Evolutionary conservation across 345 rosid species (phyloP).

Genomic region (Excoecaria agallocha): DNA sequence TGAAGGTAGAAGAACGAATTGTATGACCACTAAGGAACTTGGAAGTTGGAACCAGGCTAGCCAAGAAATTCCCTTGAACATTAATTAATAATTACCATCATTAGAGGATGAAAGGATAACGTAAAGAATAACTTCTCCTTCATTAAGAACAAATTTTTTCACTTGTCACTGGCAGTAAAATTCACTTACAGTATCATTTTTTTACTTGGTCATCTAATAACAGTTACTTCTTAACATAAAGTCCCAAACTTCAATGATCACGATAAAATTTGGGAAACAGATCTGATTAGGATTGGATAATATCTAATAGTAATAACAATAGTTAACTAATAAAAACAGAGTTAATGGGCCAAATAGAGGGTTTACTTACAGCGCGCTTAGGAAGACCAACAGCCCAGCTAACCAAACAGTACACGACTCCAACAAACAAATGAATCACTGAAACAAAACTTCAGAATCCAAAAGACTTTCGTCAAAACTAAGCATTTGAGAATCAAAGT

Average conservation of each 20-base stretch:
- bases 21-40: too few relatives aligned
- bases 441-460: slow-evolving; percentile 69
- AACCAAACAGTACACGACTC: slow-evolving; percentile 79
- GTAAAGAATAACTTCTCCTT: too few relatives aligned
- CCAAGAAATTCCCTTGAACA: too few relatives aligned
- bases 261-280: background rate
- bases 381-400: slow-evolving; percentile 97
- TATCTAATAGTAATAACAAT: background rate
- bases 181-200: too few relatives aligned
- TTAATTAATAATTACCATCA: too few relatives aligned
- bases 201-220: too few relatives aligned
- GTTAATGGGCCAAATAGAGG: slow-evolving; percentile 7
- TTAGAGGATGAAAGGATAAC: too few relatives aligned
- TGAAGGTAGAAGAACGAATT: background rate
- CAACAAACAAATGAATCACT: slow-evolving; percentile 85
- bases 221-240: too few relatives aligned
- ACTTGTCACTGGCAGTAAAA: too few relatives aligned
- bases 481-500: background rate
- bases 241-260: too few relatives aligned
- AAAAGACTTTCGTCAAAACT: background rate
- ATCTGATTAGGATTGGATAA: background rate
- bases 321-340: background rate
- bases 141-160: too few relatives aligned
- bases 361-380: slow-evolving; percentile 81
- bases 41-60: too few relatives aligned